These are phyloP conservation scores for Colletotrichum limetticola DNA, from an alignment of 2,329 filamentous ascomycete species.

Conservation along the genomic window DNA sequence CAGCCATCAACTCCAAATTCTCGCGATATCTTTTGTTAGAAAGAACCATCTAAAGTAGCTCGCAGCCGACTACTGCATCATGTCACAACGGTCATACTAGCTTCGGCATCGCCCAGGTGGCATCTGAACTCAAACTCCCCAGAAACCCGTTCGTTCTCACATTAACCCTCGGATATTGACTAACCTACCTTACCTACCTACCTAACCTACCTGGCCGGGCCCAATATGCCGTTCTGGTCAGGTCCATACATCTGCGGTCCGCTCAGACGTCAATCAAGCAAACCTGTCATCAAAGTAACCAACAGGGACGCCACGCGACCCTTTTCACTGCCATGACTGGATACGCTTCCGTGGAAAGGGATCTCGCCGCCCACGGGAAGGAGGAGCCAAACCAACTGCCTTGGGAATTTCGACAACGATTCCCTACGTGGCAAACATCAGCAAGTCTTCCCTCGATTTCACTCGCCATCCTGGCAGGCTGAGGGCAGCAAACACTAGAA, in stretches of 20 bases:
- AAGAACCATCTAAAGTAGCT: too few relatives aligned
- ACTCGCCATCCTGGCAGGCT: not conserved
- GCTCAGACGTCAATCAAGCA: not conserved
- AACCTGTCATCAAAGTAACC: constrained; percentile 18
- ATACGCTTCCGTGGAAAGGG: not conserved
- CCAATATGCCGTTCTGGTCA: not conserved
- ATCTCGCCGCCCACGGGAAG: not conserved
- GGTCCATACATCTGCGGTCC: not conserved
- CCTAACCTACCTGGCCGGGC: not conserved
- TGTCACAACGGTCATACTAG: not conserved
- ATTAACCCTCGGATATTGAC: not conserved
- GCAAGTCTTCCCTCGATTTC: not conserved
- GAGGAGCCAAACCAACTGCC: not conserved
- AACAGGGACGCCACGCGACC: constrained; percentile 12
- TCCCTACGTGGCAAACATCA: not conserved
- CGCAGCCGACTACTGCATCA: not conserved
- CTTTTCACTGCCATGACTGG: not conserved
- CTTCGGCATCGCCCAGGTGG: not conserved
- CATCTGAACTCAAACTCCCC: not conserved
- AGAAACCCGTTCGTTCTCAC: not conserved
- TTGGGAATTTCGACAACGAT: not conserved
- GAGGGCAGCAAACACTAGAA: not conserved
- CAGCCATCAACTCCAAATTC: not conserved
- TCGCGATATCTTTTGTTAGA: not conserved
- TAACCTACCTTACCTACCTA: not conserved